Evolutionary conservation across 345 rosid genomes (phyloP), one percentile per base, ranked within the genome.

Genomic region (Camelina neglecta): DNA sequence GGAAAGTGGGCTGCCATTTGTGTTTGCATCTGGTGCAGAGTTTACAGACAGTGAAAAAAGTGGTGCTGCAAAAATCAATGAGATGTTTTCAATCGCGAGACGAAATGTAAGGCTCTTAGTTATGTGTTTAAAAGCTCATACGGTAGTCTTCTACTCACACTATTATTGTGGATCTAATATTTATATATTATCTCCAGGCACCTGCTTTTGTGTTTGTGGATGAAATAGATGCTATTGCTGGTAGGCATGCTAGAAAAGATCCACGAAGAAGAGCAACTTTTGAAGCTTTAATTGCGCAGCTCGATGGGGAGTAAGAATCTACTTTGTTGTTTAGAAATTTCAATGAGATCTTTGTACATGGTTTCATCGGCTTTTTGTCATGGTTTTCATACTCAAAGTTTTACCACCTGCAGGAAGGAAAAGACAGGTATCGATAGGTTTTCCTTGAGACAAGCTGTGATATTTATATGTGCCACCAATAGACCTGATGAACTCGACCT

Each of bases 221-320:
- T 81, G 98, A 94, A 85, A 85, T 94, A 61, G 98, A 94, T 84
- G 98, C 98, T 41, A 92, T 94, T 80, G 97, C 96, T 67, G 98
- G 98, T 82, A 88, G 89, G 79, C 97, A 90, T 81, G 92, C 93
- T 31, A 87, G 89, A 73, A 92, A 87, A 80, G 97, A 94, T 86
- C 93, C 93, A 41, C 84, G 90, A 36, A 85, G 94, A 74, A 85
- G 91, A 83, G 91, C 91, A 51, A 90, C 96, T 45, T 92, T 90
- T 83, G 95, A 90, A 82, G 96, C 98, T 66, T 82, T 94, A 64
- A 83, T 90, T 71, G 88, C 96, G 4, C 98, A 94, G 80, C 96
- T 94, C 56, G 97, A 94, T 42, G 96, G 96, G 58, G 98, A 92
- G 97, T 94, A 84, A 90, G 98, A 81, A 13, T 62, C 21, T 63